Base-by-base conservation (phyloP, 345 rosid species). In the Kernera saxatilis region DNA sequence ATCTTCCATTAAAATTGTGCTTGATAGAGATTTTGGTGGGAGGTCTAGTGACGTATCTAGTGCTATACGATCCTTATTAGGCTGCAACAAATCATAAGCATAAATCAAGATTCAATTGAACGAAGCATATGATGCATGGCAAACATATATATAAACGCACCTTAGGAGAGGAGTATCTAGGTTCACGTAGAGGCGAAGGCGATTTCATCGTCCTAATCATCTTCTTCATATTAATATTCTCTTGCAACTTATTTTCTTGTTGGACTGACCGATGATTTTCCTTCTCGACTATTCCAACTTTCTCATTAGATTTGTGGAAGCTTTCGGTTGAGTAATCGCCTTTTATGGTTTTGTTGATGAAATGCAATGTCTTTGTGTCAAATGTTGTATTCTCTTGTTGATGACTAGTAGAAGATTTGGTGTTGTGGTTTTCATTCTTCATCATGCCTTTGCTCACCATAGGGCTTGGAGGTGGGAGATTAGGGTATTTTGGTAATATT, bases 341-440 rank as follows among this genome's bases (percentile, higher is more conserved):
- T 71, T 88, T 89, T 37, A 91, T 93, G 39, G 98, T 90, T 81
- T 91, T 93, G 65, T 85, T 91, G 37, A 93, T 91, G 76, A 93
- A 93, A 77, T 89, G 97, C 79, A 93, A 58, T 4, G 98, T 88
- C 84, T 88, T 87, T 46, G 98, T 86, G 48, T 82, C 96, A 69
- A 90, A 88, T 25, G 81, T 72, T 70, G 77, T 36, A 66, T 78
- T 84, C 11, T 82, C 89, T 61, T 61, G 79, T 51, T 52, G 68
- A 19, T 68, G 69, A 54, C 27, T 61, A 17, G 56, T 60, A 33
- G 74, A 41, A 25, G 69, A 26, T 53, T 69, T 75, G 51, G 64
- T 61, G 43, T 53, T 75, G 43, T 36, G 45, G 59, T 45, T 61
- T 36, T 40, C 72, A 3, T 78, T 72, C 62, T 51, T 72, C 70